Percentiles rank a stretch among this genome's conserved stretches.
Conservation (phyloP, 306 rosid genomes). For the Dryas octopetala region DNA sequence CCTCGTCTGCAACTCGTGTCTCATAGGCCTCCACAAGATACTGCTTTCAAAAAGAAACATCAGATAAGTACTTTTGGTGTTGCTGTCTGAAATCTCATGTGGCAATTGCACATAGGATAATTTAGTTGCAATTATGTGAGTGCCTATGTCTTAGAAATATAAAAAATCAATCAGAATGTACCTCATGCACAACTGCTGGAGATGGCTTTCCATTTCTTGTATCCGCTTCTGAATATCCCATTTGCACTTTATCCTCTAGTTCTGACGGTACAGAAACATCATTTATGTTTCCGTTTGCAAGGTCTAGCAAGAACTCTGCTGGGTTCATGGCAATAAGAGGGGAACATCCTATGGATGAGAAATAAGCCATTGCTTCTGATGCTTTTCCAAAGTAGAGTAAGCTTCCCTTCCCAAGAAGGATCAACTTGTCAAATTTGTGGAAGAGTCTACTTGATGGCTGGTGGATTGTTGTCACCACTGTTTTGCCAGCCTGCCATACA, state of each 20-base stretch:
- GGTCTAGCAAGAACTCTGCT: slow-evolving; percentile 93
- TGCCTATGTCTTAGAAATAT: background rate
- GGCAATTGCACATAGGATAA: background rate
- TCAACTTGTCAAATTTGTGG: slow-evolving; percentile 92
- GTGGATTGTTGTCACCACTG: slow-evolving; percentile 95
- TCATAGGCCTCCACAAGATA: slow-evolving; percentile 89
- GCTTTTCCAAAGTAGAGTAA: slow-evolving; percentile 95
- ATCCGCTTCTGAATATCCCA: slow-evolving; percentile 56
- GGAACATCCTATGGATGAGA: slow-evolving; percentile 82
- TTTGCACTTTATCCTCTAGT: slow-evolving; percentile 77
- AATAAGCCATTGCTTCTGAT: slow-evolving; percentile 72
- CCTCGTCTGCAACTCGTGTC: slow-evolving; percentile 64
- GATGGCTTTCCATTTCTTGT: slow-evolving; percentile 65
- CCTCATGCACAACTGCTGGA: slow-evolving; percentile 89
- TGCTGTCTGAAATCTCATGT: background rate
- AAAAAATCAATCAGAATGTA: slow-evolving; percentile 23
- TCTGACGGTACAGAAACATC: slow-evolving; percentile 94
- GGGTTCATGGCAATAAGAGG: slow-evolving; percentile 97
- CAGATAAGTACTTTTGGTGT: slow-evolving; percentile 1
- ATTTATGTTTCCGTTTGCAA: slow-evolving; percentile 83
- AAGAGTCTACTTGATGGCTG: slow-evolving; percentile 97
- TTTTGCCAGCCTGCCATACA: slow-evolving; percentile 78
- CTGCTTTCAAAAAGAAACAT: slow-evolving; percentile 37
- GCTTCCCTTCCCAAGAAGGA: slow-evolving; percentile 94
- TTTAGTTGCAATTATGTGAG: background rate